Conservation (phyloP, 2,329 filamentous ascomycete species). For the Albifimbria verrucaria region DNA sequence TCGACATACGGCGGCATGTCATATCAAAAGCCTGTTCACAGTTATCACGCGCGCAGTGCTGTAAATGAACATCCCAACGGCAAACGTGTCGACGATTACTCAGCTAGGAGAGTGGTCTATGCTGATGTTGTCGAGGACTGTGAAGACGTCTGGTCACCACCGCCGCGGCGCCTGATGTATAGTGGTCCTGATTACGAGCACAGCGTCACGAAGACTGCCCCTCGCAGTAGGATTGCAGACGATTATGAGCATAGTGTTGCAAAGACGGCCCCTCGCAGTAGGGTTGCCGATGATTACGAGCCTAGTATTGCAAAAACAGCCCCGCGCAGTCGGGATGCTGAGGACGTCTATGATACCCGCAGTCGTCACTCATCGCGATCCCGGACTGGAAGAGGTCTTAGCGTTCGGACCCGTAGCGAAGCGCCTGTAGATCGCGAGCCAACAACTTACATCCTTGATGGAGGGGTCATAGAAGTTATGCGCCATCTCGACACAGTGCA, state of each 20-base stretch:
- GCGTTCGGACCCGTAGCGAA: constrained; percentile 39
- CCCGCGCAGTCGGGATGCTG: constrained; percentile 20
- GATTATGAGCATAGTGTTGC: constrained; percentile 22
- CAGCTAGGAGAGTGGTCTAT: neutral
- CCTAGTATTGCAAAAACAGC: constrained; percentile 25
- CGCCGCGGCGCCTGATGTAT: no score
- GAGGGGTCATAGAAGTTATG: constrained; percentile 39
- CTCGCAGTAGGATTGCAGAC: constrained; percentile 23
- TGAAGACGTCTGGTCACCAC: neutral
- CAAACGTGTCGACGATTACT: constrained; percentile 3
- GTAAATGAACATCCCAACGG: constrained; percentile 14
- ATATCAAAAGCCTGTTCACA: constrained; percentile 11
- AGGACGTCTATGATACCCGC: constrained; percentile 35
- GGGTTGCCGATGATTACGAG: constrained; percentile 18
- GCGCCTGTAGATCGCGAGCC: constrained; percentile 23
- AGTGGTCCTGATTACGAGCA: neutral
- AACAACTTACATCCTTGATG: constrained; percentile 35
- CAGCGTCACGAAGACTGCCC: constrained; percentile 25
- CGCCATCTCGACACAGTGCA: constrained; percentile 30
- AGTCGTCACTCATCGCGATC: constrained; percentile 38
- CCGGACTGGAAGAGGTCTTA: constrained; percentile 23
- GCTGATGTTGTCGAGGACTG: constrained; percentile 2
- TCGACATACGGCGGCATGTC: constrained; percentile 11
- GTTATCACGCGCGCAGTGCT: constrained; percentile 12
- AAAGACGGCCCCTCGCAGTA: constrained; percentile 24